phyloP scores from a whole-genome alignment of 1,284 basidiomycete genomes.

The Naganishia sp. region DNA sequence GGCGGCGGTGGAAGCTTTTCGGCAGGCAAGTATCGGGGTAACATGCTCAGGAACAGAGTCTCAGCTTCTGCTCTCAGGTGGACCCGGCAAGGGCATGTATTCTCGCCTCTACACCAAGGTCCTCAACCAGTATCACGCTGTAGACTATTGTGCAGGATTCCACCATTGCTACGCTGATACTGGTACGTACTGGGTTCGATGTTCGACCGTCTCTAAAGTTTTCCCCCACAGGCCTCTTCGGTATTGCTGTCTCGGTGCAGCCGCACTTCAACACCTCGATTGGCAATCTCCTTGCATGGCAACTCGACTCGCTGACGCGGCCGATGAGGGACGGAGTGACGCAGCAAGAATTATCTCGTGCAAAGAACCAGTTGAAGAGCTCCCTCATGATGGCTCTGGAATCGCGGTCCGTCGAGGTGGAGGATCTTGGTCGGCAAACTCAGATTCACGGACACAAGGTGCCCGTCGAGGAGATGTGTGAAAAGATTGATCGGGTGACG shows the following conservation, averaged over 20 bases:
- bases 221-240: slow-evolving; percentile 69
- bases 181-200: slow-evolving; percentile 29
- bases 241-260: slow-evolving; percentile 85
- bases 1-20: slow-evolving; percentile 96
- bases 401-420: slow-evolving; percentile 84
- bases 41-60: background rate
- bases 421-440: slow-evolving; percentile 69
- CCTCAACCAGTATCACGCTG: slow-evolving; percentile 87
- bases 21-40: slow-evolving; percentile 63
- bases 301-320: slow-evolving; percentile 59
- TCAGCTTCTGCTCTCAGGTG: slow-evolving; percentile 56
- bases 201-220: background rate
- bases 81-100: slow-evolving; percentile 99
- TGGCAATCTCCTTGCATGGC: slow-evolving; percentile 81
- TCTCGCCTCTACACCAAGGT: slow-evolving; percentile 96
- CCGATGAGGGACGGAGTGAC: slow-evolving; percentile 50
- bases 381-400: slow-evolving; percentile 95
- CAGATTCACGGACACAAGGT: slow-evolving; percentile 89
- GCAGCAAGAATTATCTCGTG: slow-evolving; percentile 70
- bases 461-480: slow-evolving; percentile 86
- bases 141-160: slow-evolving; percentile 97
- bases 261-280: slow-evolving; percentile 67
- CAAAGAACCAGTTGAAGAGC: slow-evolving; percentile 95
- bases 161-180: slow-evolving; percentile 97
- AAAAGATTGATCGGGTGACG: slow-evolving; percentile 79